phyloP scores from a whole-genome alignment of 148 eudicot genomes.

The Cornus controversa region DNA sequence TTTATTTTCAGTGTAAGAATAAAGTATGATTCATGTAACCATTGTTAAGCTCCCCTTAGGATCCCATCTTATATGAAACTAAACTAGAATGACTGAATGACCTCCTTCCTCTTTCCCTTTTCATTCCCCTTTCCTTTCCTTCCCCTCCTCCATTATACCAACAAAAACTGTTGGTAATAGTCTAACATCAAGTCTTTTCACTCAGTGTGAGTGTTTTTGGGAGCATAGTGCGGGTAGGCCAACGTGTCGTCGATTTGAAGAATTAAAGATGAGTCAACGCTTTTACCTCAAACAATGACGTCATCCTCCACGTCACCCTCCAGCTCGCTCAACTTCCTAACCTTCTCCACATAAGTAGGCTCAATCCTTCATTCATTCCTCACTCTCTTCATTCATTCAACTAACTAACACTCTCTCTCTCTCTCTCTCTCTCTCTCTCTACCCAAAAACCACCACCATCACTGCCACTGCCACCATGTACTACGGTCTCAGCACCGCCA shows the following conservation, averaged over 20 bases:
- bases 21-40: too few species aligned
- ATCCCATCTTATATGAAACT: too few species aligned
- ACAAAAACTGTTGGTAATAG: too few species aligned
- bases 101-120: too few species aligned
- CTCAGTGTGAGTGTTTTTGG: too few species aligned
- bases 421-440: slow-evolving; percentile 2
- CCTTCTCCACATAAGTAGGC: neutral
- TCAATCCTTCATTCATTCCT: neutral
- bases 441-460: slow-evolving; percentile 15
- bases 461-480: slow-evolving; percentile 34
- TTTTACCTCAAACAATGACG: slow-evolving; percentile 20
- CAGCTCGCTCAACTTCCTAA: slow-evolving; percentile 14
- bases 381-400: neutral
- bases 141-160: too few species aligned
- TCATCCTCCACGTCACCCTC: slow-evolving; percentile 33
- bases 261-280: slow-evolving; percentile 17
- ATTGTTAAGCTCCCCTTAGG: too few species aligned
- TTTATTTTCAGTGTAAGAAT: too few species aligned
- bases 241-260: neutral
- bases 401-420: neutral
- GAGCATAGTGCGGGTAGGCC: slow-evolving; percentile 2
- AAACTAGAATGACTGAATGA: too few species aligned
- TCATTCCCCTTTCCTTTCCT: too few species aligned
- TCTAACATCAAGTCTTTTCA: too few species aligned
- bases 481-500: slow-evolving; percentile 19